phyloP scores from a whole-genome alignment of 495 filamentous ascomycete genomes.

The Glonium stellatum region DNA sequence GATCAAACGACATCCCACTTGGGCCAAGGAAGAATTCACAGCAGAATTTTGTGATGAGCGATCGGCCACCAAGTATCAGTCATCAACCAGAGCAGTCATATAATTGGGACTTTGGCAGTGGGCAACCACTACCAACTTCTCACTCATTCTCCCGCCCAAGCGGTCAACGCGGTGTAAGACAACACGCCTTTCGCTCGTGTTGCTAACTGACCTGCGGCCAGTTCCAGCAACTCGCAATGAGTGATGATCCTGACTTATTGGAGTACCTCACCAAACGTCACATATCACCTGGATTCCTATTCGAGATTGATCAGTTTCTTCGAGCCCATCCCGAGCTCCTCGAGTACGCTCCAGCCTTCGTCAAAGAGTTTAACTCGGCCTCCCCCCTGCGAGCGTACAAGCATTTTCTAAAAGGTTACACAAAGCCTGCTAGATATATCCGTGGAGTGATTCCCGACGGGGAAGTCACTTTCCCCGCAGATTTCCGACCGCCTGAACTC shows the following conservation, averaged over 20 bases:
- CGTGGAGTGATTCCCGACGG: slow-evolving; percentile 3
- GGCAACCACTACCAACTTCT: not conserved
- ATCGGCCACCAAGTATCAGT: no score
- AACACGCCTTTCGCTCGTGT: not conserved
- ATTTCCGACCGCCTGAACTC: slow-evolving; percentile 2
- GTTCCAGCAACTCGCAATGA: not conserved
- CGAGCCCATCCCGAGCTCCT: slow-evolving; percentile 15
- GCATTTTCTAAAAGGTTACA: slow-evolving; percentile 26
- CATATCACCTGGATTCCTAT: slow-evolving; percentile 14
- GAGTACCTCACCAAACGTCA: slow-evolving; percentile 9
- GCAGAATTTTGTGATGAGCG: not conserved
- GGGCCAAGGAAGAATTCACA: not conserved
- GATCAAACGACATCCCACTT: not conserved
- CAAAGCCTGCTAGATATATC: slow-evolving; percentile 20
- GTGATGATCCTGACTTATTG: slow-evolving; percentile 8
- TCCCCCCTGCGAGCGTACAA: slow-evolving; percentile 16
- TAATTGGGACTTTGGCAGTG: not conserved
- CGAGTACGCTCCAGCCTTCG: slow-evolving; percentile 1
- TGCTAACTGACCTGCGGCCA: not conserved
- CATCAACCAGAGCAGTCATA: no score
- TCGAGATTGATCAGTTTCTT: slow-evolving; percentile 24
- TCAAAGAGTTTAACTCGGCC: slow-evolving; percentile 6
- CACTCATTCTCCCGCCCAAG: not conserved
- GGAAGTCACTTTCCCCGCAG: not conserved
- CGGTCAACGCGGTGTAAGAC: not conserved